Evolutionary conservation across 345 rosid species (phyloP).

Genomic region (Isatis tinctoria): DNA sequence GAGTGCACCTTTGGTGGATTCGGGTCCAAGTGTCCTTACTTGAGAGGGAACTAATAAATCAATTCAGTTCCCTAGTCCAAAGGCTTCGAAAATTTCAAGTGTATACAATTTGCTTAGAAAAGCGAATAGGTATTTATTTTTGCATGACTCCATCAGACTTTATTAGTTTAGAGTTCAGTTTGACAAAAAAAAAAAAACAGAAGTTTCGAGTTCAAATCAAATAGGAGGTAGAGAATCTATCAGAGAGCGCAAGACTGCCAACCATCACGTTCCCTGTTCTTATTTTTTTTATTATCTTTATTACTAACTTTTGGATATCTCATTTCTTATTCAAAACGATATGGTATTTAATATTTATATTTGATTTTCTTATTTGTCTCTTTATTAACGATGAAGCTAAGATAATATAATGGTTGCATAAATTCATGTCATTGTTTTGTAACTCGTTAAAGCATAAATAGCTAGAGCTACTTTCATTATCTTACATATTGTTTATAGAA

Average conservation of each 20-base stretch:
- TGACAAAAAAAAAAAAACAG: too few species aligned
- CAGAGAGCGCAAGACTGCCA: conserved; percentile 31
- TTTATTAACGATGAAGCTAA: neutral
- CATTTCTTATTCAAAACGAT: neutral
- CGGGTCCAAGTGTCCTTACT: too few species aligned
- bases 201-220: too few species aligned
- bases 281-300: neutral
- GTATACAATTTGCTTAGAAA: too few species aligned
- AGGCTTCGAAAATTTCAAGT: too few species aligned
- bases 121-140: too few species aligned
- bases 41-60: too few species aligned
- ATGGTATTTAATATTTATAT: neutral
- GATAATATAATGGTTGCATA: neutral
- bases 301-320: neutral
- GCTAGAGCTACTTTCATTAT: neutral
- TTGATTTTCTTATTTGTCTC: neutral
- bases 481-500: neutral
- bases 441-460: neutral
- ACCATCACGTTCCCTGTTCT: conserved; percentile 28
- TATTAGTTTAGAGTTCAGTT: too few species aligned
- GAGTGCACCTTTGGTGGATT: too few species aligned
- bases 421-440: neutral
- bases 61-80: too few species aligned
- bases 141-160: too few species aligned
- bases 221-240: conserved; percentile 26